Conservation (phyloP, 106 monocot genomes). For the Alisma plantagoaquatica region DNA sequence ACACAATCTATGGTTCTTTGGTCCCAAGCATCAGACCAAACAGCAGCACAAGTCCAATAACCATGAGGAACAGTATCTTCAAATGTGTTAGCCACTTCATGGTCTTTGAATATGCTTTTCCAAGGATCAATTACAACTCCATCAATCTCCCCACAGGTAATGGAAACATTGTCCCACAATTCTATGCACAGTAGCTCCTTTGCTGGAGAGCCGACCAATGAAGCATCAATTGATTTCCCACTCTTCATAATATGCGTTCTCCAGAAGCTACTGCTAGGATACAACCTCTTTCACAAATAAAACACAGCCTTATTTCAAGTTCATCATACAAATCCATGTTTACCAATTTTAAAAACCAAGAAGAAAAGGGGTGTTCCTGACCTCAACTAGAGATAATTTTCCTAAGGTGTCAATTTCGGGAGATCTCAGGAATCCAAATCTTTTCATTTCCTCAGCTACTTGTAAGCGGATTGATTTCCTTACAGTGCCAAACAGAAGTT, state of each 20-base stretch:
- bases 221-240: too few species aligned
- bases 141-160: slow-evolving; percentile 88
- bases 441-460: slow-evolving; percentile 70
- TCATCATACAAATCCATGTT: too few species aligned
- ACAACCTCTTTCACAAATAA: slow-evolving; percentile 45
- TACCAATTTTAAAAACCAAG: slow-evolving; percentile 2
- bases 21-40: slow-evolving; percentile 98
- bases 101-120: slow-evolving; percentile 28
- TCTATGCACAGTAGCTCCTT: too few species aligned
- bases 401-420: slow-evolving; percentile 55
- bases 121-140: slow-evolving; percentile 75
- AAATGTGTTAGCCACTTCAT: slow-evolving; percentile 12
- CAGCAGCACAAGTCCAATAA: slow-evolving; percentile 90
- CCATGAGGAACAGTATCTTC: slow-evolving; percentile 31
- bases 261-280: slow-evolving; percentile 74
- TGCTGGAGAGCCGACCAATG: too few species aligned
- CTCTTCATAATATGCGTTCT: slow-evolving; percentile 32
- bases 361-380: too few species aligned
- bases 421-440: slow-evolving; percentile 41
- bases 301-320: too few species aligned
- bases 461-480: slow-evolving; percentile 64
- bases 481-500: slow-evolving; percentile 78
- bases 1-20: slow-evolving; percentile 82
- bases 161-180: slow-evolving; percentile 24
- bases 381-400: slow-evolving; percentile 79